Percentiles rank a stretch among this genome's conserved stretches.
Conservation (phyloP, 495 filamentous ascomycete species). For the Ascodesmis nigricans region DNA sequence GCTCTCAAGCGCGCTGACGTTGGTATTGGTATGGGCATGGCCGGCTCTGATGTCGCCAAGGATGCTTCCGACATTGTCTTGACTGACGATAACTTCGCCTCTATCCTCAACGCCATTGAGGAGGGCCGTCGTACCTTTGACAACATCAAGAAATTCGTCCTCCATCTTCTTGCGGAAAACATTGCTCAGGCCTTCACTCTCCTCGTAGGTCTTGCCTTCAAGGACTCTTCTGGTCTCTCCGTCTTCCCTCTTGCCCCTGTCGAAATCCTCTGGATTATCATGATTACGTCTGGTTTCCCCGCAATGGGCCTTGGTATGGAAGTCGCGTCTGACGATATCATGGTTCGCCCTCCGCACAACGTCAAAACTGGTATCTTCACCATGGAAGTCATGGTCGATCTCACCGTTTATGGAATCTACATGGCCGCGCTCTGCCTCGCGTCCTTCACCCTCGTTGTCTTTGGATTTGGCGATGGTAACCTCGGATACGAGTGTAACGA, state of each 20-base stretch:
- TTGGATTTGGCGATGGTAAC: conserved; percentile 41
- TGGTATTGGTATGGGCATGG: conserved; percentile 56
- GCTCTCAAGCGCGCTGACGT: conserved; percentile 53
- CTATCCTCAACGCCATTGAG: conserved; percentile 49
- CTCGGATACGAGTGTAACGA: conserved; percentile 44
- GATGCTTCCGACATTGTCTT: conserved; percentile 58
- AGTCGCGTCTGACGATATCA: conserved; percentile 40
- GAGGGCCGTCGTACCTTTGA: conserved; percentile 54
- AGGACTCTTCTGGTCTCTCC: conserved; percentile 37
- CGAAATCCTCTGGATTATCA: conserved; percentile 59
- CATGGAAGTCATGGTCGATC: conserved; percentile 42
- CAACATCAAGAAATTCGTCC: conserved; percentile 58
- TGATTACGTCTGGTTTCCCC: conserved; percentile 49
- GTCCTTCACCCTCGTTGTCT: conserved; percentile 43
- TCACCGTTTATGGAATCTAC: conserved; percentile 47
- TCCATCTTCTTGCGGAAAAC: conserved; percentile 52
- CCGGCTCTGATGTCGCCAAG: conserved; percentile 55
- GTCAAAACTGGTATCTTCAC: conserved; percentile 49
- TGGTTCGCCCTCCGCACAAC: conserved; percentile 42
- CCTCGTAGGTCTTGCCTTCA: conserved; percentile 50
- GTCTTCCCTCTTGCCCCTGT: conserved; percentile 54
- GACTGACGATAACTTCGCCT: conserved; percentile 58
- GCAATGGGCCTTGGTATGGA: conserved; percentile 61
- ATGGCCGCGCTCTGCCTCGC: conserved; percentile 43
- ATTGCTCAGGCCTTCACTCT: conserved; percentile 46